phyloP scores from a whole-genome alignment of 345 rosid species.

The Citrus australasica region DNA sequence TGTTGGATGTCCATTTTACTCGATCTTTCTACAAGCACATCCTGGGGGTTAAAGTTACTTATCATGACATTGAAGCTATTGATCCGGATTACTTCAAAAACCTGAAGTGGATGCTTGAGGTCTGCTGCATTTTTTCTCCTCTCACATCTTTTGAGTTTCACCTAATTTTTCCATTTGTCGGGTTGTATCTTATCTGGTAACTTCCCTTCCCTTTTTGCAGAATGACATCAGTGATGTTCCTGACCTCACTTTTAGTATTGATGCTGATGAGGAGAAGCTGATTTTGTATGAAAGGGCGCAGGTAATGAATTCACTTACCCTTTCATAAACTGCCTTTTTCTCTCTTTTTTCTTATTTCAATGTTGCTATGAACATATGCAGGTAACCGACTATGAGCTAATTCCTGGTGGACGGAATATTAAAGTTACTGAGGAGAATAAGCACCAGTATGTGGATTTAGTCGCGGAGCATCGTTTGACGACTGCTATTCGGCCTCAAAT shows the following conservation, averaged over 20 bases:
- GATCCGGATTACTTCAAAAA: conserved; percentile 88
- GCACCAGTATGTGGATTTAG: conserved; percentile 87
- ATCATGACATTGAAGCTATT: conserved; percentile 95
- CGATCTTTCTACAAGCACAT: conserved; percentile 98
- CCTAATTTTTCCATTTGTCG: not conserved
- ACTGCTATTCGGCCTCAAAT: conserved; percentile 98
- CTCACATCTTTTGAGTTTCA: not conserved
- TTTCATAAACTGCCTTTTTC: not conserved
- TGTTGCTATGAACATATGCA: conserved; percentile 26
- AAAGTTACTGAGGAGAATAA: conserved; percentile 96
- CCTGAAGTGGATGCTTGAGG: conserved; percentile 99
- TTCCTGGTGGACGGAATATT: conserved; percentile 82
- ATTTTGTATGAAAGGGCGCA: conserved; percentile 79
- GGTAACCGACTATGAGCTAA: conserved; percentile 95
- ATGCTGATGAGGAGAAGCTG: conserved; percentile 94
- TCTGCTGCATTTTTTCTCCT: conserved; percentile 12
- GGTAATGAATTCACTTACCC: conserved; percentile 31
- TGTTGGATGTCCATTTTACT: conserved; percentile 94
- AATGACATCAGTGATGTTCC: conserved; percentile 78
- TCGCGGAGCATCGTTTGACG: conserved; percentile 87
- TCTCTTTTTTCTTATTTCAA: not conserved
- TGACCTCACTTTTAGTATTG: conserved; percentile 92
- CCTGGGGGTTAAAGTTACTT: conserved; percentile 82
- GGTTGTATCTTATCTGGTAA: not conserved
- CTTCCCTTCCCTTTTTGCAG: conserved; percentile 40